A percentile compares a stretch with the other conserved stretches of the same genome.
Conservation (phyloP, 2,329 filamentous ascomycete genomes). For the Fusarium cyanostomum region DNA sequence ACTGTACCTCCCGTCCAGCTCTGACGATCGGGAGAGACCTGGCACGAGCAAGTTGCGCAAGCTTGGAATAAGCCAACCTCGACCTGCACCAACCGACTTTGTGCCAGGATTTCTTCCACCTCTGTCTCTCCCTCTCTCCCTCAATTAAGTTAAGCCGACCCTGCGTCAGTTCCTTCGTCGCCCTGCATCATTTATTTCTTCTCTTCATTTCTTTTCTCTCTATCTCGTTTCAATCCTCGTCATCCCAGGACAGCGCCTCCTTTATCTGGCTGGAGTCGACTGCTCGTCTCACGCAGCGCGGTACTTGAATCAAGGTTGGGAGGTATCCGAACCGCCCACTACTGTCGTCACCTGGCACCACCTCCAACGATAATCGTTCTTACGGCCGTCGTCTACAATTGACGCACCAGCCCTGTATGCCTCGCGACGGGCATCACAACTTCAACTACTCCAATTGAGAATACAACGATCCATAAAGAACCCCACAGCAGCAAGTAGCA, state of each 20-base stretch:
- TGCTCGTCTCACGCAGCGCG: conserved; percentile 9
- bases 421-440: conserved; percentile 21
- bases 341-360: conserved; percentile 19
- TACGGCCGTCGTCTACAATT: conserved; percentile 18
- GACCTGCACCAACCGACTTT: conserved; percentile 11
- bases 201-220: conserved; percentile 31
- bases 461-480: conserved; percentile 9
- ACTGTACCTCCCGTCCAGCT: conserved; percentile 5
- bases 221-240: conserved; percentile 13
- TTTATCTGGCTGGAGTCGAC: conserved; percentile 18
- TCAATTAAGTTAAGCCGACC: conserved; percentile 7
- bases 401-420: conserved; percentile 30
- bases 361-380: conserved; percentile 9
- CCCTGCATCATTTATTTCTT: conserved; percentile 28
- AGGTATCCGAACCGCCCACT: conserved; percentile 17
- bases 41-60: conserved; percentile 4
- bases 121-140: conserved; percentile 5
- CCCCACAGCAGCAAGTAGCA: conserved; percentile 18
- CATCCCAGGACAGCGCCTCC: conserved; percentile 21
- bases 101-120: conserved; percentile 36
- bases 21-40: conserved; percentile 22
- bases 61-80: conserved; percentile 28
- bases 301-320: conserved; percentile 14
- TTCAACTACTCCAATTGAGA: conserved; percentile 38
- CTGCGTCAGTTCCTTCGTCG: conserved; percentile 24